Percentiles rank a stretch among this genome's conserved stretches.
Evolutionary conservation across 345 rosid species (phyloP).

Genomic region (Mangifera indica): DNA sequence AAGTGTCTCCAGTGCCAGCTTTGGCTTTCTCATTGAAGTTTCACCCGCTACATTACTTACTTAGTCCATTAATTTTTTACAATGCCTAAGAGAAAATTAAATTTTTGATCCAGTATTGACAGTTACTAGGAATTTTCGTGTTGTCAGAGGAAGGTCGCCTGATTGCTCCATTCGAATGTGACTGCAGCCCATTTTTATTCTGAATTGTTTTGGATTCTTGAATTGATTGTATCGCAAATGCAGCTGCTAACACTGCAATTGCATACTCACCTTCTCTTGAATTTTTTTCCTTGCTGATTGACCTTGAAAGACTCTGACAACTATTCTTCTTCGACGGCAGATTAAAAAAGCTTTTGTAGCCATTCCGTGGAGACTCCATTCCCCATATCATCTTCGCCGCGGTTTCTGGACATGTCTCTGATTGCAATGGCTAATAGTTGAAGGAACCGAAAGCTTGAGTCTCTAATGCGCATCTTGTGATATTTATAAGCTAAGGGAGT

Average conservation of each 20-base stretch:
- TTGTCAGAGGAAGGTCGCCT: constrained; percentile 19
- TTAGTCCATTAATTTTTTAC: too few relatives aligned
- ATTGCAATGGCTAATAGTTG: background rate
- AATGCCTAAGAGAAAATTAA: too few relatives aligned
- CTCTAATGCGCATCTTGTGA: background rate
- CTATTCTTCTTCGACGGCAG: constrained; percentile 18
- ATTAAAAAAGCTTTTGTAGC: constrained; percentile 5
- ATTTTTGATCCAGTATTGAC: background rate
- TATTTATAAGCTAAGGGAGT: background rate
- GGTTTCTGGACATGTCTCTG: background rate
- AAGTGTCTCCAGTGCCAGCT: background rate
- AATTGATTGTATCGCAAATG: constrained; percentile 33
- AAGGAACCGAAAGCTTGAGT: background rate
- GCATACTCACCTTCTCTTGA: constrained; percentile 16
- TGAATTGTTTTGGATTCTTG: constrained; percentile 24
- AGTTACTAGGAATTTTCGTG: constrained; percentile 21
- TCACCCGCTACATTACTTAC: too few relatives aligned
- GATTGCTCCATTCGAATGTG: constrained; percentile 8
- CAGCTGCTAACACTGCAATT: constrained; percentile 38
- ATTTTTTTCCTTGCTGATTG: constrained; percentile 15
- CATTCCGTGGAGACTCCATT: constrained; percentile 10
- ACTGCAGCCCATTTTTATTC: background rate
- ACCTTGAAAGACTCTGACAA: background rate
- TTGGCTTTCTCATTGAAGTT: constrained; percentile 13
- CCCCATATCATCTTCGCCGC: background rate